A percentile compares a stretch with the other conserved stretches of the same genome.
Evolutionary conservation across 805 yeast species (phyloP).

Genomic region (Ogataea philodendri): DNA sequence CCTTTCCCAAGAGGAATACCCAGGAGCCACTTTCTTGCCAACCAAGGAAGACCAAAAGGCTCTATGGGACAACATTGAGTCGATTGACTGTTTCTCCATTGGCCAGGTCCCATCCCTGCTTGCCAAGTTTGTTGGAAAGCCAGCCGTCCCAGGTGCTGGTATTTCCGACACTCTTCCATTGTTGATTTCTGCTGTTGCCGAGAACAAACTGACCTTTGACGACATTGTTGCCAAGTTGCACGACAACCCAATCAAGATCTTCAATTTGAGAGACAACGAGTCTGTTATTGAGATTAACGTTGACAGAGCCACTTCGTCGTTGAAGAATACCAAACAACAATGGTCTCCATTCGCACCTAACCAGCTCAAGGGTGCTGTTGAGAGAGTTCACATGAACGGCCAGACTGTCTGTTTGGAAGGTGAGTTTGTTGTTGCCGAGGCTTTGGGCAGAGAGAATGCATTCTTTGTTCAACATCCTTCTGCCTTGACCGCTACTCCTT

Average conservation of each 20-base stretch:
- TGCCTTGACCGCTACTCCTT: constrained; percentile 31
- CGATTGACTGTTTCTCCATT: constrained; percentile 82
- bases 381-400: constrained; percentile 77
- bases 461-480: constrained; percentile 45
- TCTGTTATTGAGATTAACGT: constrained; percentile 78
- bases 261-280: constrained; percentile 78
- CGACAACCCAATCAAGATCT: constrained; percentile 77
- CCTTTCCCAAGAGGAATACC: constrained; percentile 67
- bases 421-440: constrained; percentile 55
- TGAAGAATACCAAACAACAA: constrained; percentile 36
- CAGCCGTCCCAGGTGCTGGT: constrained; percentile 70
- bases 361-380: constrained; percentile 75
- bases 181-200: constrained; percentile 74
- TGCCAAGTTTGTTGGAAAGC: constrained; percentile 61
- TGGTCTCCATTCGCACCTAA: constrained; percentile 58
- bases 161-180: constrained; percentile 79
- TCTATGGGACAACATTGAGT: constrained; percentile 71
- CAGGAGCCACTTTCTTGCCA: constrained; percentile 73
- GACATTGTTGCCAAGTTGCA: constrained; percentile 75
- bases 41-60: constrained; percentile 75
- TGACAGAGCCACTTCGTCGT: constrained; percentile 58
- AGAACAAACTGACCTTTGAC: constrained; percentile 65
- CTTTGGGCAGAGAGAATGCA: constrained; percentile 59
- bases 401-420: constrained; percentile 87
- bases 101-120: constrained; percentile 76